Evolutionary conservation across 2,329 filamentous ascomycete genomes (phyloP).

Genomic region (Bipolaris gigantea): DNA sequence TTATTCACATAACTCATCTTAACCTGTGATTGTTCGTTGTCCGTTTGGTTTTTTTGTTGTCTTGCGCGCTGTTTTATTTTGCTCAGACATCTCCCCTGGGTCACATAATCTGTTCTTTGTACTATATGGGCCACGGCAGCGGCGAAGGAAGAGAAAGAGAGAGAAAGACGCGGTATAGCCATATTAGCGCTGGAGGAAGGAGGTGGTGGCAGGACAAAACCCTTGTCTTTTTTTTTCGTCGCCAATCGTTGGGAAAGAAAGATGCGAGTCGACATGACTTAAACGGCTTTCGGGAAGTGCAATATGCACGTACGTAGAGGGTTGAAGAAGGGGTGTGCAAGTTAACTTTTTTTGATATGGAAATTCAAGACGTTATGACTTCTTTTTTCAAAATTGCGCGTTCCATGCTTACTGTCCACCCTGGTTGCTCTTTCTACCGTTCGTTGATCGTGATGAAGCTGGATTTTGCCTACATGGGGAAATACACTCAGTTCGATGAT

Average conservation of each 20-base stretch:
- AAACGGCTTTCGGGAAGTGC: slow-evolving; percentile 1
- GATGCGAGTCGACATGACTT: background rate
- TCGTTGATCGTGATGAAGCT: background rate
- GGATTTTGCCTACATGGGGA: no score
- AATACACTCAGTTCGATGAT: no score
- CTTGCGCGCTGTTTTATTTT: background rate
- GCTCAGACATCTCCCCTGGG: background rate
- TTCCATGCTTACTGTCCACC: background rate
- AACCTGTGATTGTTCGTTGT: background rate
- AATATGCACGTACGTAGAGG: slow-evolving; percentile 1
- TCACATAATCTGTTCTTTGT: slow-evolving; percentile 35
- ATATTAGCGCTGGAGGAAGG: background rate
- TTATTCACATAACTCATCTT: background rate
- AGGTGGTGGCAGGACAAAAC: no score
- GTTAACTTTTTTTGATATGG: slow-evolving; percentile 19
- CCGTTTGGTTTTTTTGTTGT: background rate
- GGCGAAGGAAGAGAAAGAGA: background rate
- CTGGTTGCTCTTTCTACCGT: no score
- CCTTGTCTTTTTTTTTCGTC: background rate
- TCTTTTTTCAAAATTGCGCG: slow-evolving; percentile 6
- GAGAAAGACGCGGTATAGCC: background rate
- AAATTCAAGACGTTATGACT: slow-evolving; percentile 41
- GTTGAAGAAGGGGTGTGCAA: background rate
- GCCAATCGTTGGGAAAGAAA: background rate
- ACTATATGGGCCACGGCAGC: slow-evolving; percentile 24